Base-by-base conservation (phyloP, 805 yeast genomes). In the Barnettozyma siamensis region DNA sequence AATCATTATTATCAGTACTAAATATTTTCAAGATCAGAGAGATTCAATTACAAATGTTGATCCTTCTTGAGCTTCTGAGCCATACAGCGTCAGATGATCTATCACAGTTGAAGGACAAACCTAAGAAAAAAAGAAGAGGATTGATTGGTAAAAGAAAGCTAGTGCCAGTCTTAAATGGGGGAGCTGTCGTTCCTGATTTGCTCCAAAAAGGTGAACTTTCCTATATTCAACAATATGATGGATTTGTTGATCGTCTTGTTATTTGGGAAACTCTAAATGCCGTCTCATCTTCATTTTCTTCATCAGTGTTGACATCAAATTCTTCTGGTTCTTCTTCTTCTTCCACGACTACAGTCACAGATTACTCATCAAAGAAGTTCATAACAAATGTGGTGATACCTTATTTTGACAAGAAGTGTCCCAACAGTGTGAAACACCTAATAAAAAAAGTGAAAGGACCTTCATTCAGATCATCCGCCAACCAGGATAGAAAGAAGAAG, bases 311-410 rank as follows among this genome's bases (percentile, higher is more conserved):
- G n/a, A 16, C 37, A 16, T 33, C 42, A 17, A 28, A 24, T 7
- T 31, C 42, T 16, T 26, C 29, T 8, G 13, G n/a, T 8, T 9
- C 29, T 26, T 43, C 67, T 17, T 66, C 66, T 1, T 63, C 64
- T 9, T 63, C 64, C 8, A 47, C 64, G 9, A 46, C 57, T 0
- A 48, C 55, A 11, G 57, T 57, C 23, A 63, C 60, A 32, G 74
- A 70, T 34, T 59, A 65, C 7, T 66, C 71, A 12, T 60, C 72
- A 0, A 47, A 57, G 16, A 78, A 76, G 4, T 78, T 75, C 50
- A 57, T 75, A 30, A 75, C 70, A 4, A 72, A 70, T 46, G 75
- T 77, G 8, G 44, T 78, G 3, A 65, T 77, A 1, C 83, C 83
- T 0, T 75, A 70, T 55, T 78, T 65, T 52, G 71, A 65, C 37